A percentile compares a stretch with the other conserved stretches of the same genome.
Evolutionary conservation across 306 rosid species (phyloP).

Genomic region (Trifolium fragiferum): DNA sequence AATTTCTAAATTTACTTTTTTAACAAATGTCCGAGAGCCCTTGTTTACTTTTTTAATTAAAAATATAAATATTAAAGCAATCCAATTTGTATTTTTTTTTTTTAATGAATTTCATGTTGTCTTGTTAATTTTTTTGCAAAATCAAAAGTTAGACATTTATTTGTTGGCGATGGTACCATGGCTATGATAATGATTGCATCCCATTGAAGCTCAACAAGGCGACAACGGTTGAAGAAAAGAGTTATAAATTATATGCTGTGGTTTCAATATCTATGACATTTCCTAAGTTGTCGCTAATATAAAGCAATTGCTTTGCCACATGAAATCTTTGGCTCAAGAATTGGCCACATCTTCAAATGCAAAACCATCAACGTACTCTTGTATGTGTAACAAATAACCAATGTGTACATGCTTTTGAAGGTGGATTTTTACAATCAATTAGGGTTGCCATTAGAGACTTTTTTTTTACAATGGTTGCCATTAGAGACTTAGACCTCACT

Average conservation of each 20-base stretch:
- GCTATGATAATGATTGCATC: slow-evolving; percentile 1
- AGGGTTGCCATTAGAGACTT: too few species aligned
- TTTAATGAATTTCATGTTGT: not conserved
- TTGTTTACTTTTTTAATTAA: too few species aligned
- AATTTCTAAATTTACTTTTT: too few species aligned
- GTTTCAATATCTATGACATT: slow-evolving; percentile 7
- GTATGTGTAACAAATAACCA: not conserved
- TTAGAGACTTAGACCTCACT: too few species aligned
- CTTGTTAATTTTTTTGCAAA: not conserved
- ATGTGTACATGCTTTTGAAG: not conserved
- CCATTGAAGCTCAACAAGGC: not conserved
- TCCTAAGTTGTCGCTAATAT: slow-evolving; percentile 24
- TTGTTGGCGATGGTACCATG: not conserved
- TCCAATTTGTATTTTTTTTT: too few species aligned
- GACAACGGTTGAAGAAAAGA: slow-evolving; percentile 1
- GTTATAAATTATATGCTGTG: not conserved
- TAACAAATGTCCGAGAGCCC: too few species aligned
- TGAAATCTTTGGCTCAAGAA: slow-evolving; percentile 29
- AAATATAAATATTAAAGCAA: too few species aligned
- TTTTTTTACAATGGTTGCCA: not conserved
- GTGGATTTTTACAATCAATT: not conserved
- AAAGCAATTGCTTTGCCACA: slow-evolving; percentile 34
- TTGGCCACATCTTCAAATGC: slow-evolving; percentile 37
- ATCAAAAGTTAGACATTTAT: not conserved
- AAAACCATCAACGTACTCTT: slow-evolving; percentile 7